Evolutionary conservation across 2,329 filamentous ascomycete species (phyloP), one percentile per base, ranked within the genome.

Genomic region (Lithohypha guttulata): DNA sequence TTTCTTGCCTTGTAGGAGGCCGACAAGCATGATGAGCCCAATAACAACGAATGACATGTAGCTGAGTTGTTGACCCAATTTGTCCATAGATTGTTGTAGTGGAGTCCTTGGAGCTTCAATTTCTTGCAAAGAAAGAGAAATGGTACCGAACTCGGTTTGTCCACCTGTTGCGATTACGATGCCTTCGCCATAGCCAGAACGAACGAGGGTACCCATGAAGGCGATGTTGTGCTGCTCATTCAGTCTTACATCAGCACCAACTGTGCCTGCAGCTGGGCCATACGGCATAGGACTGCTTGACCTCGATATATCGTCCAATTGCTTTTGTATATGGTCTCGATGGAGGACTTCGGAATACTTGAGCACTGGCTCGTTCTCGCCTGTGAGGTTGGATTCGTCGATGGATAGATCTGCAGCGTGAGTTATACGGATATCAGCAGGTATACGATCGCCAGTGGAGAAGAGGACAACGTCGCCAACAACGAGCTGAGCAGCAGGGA

Each of bases 1-100:
- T 39, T 80, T 75, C 62, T 93, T 89, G 14, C 91, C 91, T 57
- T 95, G 84, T 45, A 93, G 70, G 56, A 93, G 77, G 3, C 91
- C 93, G 34, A 96, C 78, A 2, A 98, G 53, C 27, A 93, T 89
- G 53, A 98, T 98, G 38, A 98, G 70, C 2, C 74, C 87, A 55
- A 98, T 98, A 23, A 98, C 84, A 11, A 78, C 81, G 57, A 98
- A 96, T 0, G 91, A 98, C 56, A 93, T 84, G 60, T 95, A 94
- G 65, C 87, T 96, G 41, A 98, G 70, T 56, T 98, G 89, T 39
- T 93, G 87, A 20, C 91, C 91, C 2, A 98, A 75, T n/a, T 85
- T 78, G 59, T 98, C 91, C 93, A 98, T 98, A 13, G 86, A 93
- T 6, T 94, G 64, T 58, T 98, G 91, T 20, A 98, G 69, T 6